Evolutionary conservation across 2,329 filamentous ascomycete genomes (phyloP), one percentile per base, ranked within the genome.

Genomic region (Aphanocladium album): DNA sequence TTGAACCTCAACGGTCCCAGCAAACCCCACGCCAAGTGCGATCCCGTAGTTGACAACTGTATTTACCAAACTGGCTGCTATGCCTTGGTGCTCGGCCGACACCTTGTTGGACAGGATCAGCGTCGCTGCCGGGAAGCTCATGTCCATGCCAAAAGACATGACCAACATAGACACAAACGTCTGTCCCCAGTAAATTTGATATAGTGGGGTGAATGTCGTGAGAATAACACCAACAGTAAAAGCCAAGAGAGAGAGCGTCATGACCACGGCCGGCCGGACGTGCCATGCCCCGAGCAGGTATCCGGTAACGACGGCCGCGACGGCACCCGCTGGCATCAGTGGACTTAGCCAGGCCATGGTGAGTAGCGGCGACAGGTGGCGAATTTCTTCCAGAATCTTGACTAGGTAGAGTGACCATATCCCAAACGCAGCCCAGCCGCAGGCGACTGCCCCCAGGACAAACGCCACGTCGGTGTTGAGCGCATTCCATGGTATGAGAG

Each of bases 41-140:
- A 88, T 87, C 62, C 78, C 80, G 67, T 88, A 89, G 69, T 89
- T 87, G 63, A 88, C 80, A 41, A 85, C 74, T 0, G 84, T 87
- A 60, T 80, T 82, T 53, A 87, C 80, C 19, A 88, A 70, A 21
- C 76, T 80, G 30, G 72, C 75, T 6, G 71, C 75, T 14, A 76
- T 70, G 19, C 75, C 74, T 67, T 77, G 73, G 63, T 79, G 72
- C 55, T 71, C 68, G 53, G 68, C 71, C 19, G 72, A 67, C n/a
- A 78, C 73, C 19, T 71, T 74, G 62, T 84, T 79, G 43, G 77
- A 80, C n/a, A 88, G 72, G 19, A 87, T 74, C 17, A 87, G 71
- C 0, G 78, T 84, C 1, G 81, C 82, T 0, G 83, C 80, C 0
- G 85, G 85, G 65, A 85, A 85, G 9, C 76, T 81, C 77, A 87